Conservation (phyloP, 768 basidiomycete species). For the Mycena galericulata region DNA sequence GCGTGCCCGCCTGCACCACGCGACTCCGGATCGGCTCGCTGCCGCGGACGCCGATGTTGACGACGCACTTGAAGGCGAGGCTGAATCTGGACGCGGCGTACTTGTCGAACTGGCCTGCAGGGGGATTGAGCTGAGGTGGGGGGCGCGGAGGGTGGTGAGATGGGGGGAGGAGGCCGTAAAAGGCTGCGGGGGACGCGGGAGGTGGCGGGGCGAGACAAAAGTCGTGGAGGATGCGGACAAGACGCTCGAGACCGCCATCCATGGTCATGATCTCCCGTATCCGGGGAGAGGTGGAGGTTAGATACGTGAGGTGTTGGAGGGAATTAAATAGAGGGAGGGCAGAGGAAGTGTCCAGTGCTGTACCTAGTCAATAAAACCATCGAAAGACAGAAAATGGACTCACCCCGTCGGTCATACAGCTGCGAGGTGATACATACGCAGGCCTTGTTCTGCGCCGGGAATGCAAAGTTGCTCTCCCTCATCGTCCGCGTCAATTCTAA, state of each 20-base stretch:
- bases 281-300: slow-evolving; percentile 96
- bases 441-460: slow-evolving; percentile 94
- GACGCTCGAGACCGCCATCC: slow-evolving; percentile 96
- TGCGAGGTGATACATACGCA: slow-evolving; percentile 95
- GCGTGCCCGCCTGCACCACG: slow-evolving; percentile 93
- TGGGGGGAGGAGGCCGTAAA: slow-evolving; percentile 84
- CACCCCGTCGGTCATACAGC: slow-evolving; percentile 94
- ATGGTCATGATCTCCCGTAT: slow-evolving; percentile 99
- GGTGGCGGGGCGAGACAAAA: slow-evolving; percentile 88
- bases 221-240: slow-evolving; percentile 91
- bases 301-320: slow-evolving; percentile 93
- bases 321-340: slow-evolving; percentile 89
- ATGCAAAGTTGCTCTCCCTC: slow-evolving; percentile 96
- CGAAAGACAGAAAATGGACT: slow-evolving; percentile 40
- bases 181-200: slow-evolving; percentile 78
- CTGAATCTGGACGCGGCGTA: slow-evolving; percentile 91
- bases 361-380: background rate
- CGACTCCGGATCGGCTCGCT: slow-evolving; percentile 90
- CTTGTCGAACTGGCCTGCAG: slow-evolving; percentile 70
- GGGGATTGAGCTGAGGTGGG: slow-evolving; percentile 73
- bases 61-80: slow-evolving; percentile 95
- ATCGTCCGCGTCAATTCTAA: too few species aligned
- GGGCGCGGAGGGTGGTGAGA: slow-evolving; percentile 66
- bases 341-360: slow-evolving; percentile 66
- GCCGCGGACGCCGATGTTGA: slow-evolving; percentile 97